Base-by-base conservation (phyloP, 164 flowering plant species). In the Liquidambar formosana region DNA sequence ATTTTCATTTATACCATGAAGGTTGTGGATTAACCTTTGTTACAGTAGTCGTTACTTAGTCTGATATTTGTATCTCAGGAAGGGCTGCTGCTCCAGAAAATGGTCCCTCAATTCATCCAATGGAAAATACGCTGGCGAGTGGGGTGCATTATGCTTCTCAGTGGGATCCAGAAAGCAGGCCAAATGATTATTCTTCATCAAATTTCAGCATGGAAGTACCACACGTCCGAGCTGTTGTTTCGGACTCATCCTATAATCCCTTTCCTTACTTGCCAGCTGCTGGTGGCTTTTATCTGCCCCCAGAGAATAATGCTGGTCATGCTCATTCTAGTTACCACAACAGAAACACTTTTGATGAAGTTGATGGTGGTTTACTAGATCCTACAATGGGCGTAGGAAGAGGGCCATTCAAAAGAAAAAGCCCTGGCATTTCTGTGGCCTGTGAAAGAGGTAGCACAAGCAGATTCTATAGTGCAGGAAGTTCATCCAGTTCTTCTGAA, bases 391-490 rank as follows among this genome's bases (percentile, higher is more conserved):
- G 57, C 14, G 28, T 15, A 22, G 54, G 33, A 27, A 69, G 73
- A 74, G 73, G 73, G n/a, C 49, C 65, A 5, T 28, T 41, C 19
- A 74, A 74, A 53, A 58, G 73, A 52, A 74, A 74, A 65, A 27
- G 67, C 41, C 44, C 69, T 1, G 46, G 48, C 14, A 9, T 49
- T 26, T 27, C 62, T 60, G 13, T 45, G 45, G 16, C 51, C 21
- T 49, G 26, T 22, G 74, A 71, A 49, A 66, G 78, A 26, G 71
- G 78, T 54, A 61, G 63, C 51, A 53, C 57, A 1, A 66, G 78
- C 66, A 61, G 73, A 48, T 27, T 13, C 16, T 59, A 49, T 27
- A 28, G 60, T 56, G 70, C 66, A 27, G 70, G 73, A 65, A 74
- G 74, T 66, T 75, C 74, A 58, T 71, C 71, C 8, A 23, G 43